Conservation (phyloP, 1,284 basidiomycete genomes). For the Peniophora sp. region DNA sequence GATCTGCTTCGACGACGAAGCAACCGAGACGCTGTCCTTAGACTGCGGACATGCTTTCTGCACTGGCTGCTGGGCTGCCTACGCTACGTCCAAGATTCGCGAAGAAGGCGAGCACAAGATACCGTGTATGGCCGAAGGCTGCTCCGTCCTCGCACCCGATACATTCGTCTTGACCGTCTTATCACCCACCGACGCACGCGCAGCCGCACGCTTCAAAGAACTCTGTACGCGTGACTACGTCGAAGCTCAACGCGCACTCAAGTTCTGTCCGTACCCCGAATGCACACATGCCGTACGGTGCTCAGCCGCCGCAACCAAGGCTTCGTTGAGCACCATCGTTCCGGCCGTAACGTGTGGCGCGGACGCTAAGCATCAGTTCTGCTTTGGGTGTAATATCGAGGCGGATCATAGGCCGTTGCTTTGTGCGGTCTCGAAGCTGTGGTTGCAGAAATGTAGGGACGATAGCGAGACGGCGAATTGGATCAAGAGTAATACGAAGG, state of each 20-base stretch:
- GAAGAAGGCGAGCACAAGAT: conserved; percentile 87
- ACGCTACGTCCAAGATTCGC: conserved; percentile 79
- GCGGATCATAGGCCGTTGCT: conserved; percentile 88
- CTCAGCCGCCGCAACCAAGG: conserved; percentile 62
- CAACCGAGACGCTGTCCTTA: conserved; percentile 54
- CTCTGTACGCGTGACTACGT: conserved; percentile 90
- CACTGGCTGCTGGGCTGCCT: conserved; percentile 81
- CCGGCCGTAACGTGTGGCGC: conserved; percentile 85
- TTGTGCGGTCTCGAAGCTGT: conserved; percentile 84
- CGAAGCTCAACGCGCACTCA: conserved; percentile 73
- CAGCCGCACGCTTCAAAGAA: conserved; percentile 71
- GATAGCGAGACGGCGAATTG: conserved; percentile 99
- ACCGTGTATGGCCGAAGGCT: conserved; percentile 91
- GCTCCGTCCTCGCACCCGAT: conserved; percentile 70
- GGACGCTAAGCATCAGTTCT: conserved; percentile 65
- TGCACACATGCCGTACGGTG: conserved; percentile 90
- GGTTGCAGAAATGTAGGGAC: conserved; percentile 96
- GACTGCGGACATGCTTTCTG: conserved; percentile 83
- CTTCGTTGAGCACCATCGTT: conserved; percentile 73
- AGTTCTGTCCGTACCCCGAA: conserved; percentile 88
- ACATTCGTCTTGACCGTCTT: conserved; percentile 45
- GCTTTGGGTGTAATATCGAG: conserved; percentile 80
- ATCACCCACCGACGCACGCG: conserved; percentile 33
- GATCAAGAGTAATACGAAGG: conserved; percentile 99
- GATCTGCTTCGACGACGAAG: conserved; percentile 83